phyloP scores from a whole-genome alignment of 805 yeast species.

The Kodamaea leandrae region DNA sequence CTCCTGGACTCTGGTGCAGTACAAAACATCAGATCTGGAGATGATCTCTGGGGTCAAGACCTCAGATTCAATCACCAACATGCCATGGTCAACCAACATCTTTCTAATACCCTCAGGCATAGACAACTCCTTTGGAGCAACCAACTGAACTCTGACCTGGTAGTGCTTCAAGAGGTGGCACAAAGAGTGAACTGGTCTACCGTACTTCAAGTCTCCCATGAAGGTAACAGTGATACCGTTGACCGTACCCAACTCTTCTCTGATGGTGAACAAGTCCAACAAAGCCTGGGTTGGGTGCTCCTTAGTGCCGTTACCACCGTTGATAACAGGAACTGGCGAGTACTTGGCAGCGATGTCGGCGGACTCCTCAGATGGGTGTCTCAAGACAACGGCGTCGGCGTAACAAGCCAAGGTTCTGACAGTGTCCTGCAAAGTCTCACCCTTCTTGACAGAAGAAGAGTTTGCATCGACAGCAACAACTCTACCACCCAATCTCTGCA shows the following conservation, averaged over 20 bases:
- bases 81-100: constrained; percentile 61
- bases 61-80: constrained; percentile 72
- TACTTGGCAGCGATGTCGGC: constrained; percentile 94
- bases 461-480: constrained; percentile 83
- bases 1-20: constrained; percentile 97
- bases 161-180: constrained; percentile 87
- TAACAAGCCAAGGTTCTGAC: constrained; percentile 92
- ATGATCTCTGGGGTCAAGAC: constrained; percentile 80
- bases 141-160: constrained; percentile 89
- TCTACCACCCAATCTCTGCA: constrained; percentile 99
- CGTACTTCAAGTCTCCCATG: constrained; percentile 98
- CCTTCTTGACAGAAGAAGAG: constrained; percentile 94
- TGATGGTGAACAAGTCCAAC: constrained; percentile 93
- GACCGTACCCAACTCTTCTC: constrained; percentile 98
- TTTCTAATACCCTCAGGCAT: constrained; percentile 74
- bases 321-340: constrained; percentile 94
- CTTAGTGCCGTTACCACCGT: constrained; percentile 96
- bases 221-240: constrained; percentile 97
- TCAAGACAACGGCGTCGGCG: constrained; percentile 93
- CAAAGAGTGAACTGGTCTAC: constrained; percentile 97
- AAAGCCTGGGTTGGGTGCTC: constrained; percentile 99
- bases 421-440: constrained; percentile 97
- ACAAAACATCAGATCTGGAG: constrained; percentile 87
- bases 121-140: constrained; percentile 83
- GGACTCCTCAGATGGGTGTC: constrained; percentile 92